Conservation (phyloP, 164 flowering plant genomes). For the Chimonanthus praecox region DNA sequence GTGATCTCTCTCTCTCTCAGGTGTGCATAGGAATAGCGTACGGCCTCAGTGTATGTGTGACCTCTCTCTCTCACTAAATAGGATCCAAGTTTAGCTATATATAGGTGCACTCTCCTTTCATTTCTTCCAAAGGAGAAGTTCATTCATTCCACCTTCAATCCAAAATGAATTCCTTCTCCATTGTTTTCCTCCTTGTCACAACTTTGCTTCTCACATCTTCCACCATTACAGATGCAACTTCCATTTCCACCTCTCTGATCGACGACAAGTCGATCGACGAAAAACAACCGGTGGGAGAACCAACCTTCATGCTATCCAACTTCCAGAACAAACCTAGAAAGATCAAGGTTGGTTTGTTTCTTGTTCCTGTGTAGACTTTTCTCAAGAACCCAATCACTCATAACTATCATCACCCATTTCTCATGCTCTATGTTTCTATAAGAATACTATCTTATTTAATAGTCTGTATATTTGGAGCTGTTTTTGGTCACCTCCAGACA, state of each 20-base stretch:
- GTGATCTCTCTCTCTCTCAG: too few species aligned
- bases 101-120: neutral
- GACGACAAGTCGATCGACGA: constrained; percentile 2
- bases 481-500: too few species aligned
- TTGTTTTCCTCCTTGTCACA: constrained; percentile 23
- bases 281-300: constrained; percentile 3
- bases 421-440: too few species aligned
- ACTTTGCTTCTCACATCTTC: constrained; percentile 16
- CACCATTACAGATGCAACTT: constrained; percentile 9
- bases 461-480: too few species aligned
- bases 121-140: neutral
- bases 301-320: neutral
- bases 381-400: too few species aligned
- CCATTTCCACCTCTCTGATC: constrained; percentile 10
- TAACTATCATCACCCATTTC: too few species aligned
- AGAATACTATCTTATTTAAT: too few species aligned
- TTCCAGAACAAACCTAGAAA: neutral
- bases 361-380: too few species aligned
- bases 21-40: too few species aligned
- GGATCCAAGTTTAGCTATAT: neutral
- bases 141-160: neutral
- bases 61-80: too few species aligned
- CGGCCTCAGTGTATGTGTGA: too few species aligned
- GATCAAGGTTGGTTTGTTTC: constrained; percentile 15
- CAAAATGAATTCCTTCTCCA: constrained; percentile 27